Conservation (phyloP, 2,329 filamentous ascomycete species). For the Colletotrichum aenigma region DNA sequence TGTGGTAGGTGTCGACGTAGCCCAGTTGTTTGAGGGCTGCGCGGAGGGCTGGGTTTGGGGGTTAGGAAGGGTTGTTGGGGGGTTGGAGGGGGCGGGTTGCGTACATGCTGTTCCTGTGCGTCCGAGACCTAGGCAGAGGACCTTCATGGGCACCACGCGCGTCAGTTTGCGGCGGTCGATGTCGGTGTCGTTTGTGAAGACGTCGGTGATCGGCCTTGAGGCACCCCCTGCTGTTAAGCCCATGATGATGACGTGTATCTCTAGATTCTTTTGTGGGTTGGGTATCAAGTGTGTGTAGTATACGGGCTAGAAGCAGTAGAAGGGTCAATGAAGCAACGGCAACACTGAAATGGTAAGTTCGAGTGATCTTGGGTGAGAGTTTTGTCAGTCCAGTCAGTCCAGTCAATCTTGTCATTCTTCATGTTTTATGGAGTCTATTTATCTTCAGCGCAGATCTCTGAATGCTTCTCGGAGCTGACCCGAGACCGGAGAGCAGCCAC, state of each 20-base stretch:
- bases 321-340: not conserved
- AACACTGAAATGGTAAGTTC: not conserved
- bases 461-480: not conserved
- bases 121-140: constrained; percentile 72
- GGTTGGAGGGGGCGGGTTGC: constrained; percentile 31
- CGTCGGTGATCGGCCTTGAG: constrained; percentile 55
- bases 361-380: not conserved
- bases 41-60: constrained; percentile 36
- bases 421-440: not conserved
- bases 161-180: constrained; percentile 70
- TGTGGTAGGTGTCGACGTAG: constrained; percentile 17
- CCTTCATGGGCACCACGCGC: constrained; percentile 73
- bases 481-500: not conserved
- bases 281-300: not conserved
- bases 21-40: constrained; percentile 20
- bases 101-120: constrained; percentile 73
- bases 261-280: not conserved
- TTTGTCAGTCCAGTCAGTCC: not conserved
- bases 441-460: not conserved
- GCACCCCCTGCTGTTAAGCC: not conserved
- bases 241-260: not conserved
- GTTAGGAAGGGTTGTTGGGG: not conserved
- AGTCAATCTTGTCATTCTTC: not conserved
- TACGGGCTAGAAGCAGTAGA: not conserved
- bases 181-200: constrained; percentile 69